Evolutionary conservation across 202 grass and related monocot species (phyloP), one percentile per base, ranked within the genome.

Genomic region (Zoysia matrella): DNA sequence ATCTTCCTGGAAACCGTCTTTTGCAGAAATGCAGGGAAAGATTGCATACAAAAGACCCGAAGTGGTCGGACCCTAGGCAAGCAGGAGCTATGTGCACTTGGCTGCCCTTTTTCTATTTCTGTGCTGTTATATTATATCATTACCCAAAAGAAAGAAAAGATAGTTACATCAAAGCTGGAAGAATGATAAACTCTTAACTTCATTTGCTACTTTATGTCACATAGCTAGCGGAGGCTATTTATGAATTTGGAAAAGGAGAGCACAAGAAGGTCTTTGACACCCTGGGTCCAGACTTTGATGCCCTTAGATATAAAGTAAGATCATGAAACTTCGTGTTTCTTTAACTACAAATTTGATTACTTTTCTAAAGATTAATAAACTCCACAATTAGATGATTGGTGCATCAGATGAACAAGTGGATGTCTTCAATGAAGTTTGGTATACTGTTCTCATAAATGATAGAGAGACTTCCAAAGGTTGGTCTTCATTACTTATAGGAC

Each of bases 141-240:
- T 67, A 5, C 44, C 60, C 1, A 40, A 76, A 76, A 11, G 47
- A 64, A 49, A 11, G 0, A 64, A 76, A 62, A 6, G 7, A 76
- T 16, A 11, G 44, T 62, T 57, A 51, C 1, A 16, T 36, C 56
- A 72, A 50, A 60, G 48, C 14, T n/a, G 30, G 13, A 80, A 76
- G 18, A 60, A 47, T 87, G 62, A 18, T 63, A 67, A 15, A 76
- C 43, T 5, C 50, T 79, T 62, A 63, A 1, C 65, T 40, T 11
- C 30, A 1, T 74, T 82, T 82, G 16, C 60, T 82, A 10, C 2
- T 82, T 46, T 66, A 45, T 71, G 79, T 73, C 8, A 2, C 71
- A 72, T 58, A 94, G 92, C 81, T 94, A 87, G 84, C 92, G 14
- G 86, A 94, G 65, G 89, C 89, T 72, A 84, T 87, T 69, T 87